phyloP scores from a whole-genome alignment of 2,329 filamentous ascomycete species.

The Cryphonectria radicalis region DNA sequence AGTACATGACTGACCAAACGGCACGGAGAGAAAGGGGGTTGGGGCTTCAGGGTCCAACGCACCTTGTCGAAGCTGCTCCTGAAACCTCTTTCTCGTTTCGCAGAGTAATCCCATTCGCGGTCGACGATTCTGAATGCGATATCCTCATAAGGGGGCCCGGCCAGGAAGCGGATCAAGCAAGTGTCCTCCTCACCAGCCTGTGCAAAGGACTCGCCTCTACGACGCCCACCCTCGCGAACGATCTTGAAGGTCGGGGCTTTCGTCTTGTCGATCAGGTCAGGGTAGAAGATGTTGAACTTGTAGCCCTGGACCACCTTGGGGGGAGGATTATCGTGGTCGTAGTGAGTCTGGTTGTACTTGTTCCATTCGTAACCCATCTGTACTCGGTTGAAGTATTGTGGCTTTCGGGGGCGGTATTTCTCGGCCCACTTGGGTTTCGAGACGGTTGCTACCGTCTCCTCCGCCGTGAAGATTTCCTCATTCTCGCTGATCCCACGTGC shows the following conservation, averaged over 20 bases:
- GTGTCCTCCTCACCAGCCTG: conserved; percentile 96
- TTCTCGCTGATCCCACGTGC: conserved; percentile 90
- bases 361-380: conserved; percentile 99
- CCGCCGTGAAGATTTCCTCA: conserved; percentile 92
- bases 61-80: conserved; percentile 98
- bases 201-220: conserved; percentile 88
- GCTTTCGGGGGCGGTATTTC: conserved; percentile 88
- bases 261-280: conserved; percentile 91
- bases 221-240: conserved; percentile 87
- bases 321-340: conserved; percentile 96
- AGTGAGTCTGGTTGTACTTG: conserved; percentile 99
- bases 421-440: conserved; percentile 77
- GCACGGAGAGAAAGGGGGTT: conserved; percentile 16
- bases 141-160: conserved; percentile 94
- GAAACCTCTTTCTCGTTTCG: conserved; percentile 92
- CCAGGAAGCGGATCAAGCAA: conserved; percentile 93
- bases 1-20: conserved; percentile 25
- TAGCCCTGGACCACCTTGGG: conserved; percentile 98
- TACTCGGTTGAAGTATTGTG: conserved; percentile 95
- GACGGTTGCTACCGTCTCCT: conserved; percentile 73
- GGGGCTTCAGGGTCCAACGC: conserved; percentile 45
- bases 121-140: conserved; percentile 97
- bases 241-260: conserved; percentile 97
- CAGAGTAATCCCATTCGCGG: conserved; percentile 98
- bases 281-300: conserved; percentile 99